These are phyloP conservation scores for Endocalyx cinctus DNA, from an alignment of 2,329 filamentous ascomycete species.

Conservation along the genomic window DNA sequence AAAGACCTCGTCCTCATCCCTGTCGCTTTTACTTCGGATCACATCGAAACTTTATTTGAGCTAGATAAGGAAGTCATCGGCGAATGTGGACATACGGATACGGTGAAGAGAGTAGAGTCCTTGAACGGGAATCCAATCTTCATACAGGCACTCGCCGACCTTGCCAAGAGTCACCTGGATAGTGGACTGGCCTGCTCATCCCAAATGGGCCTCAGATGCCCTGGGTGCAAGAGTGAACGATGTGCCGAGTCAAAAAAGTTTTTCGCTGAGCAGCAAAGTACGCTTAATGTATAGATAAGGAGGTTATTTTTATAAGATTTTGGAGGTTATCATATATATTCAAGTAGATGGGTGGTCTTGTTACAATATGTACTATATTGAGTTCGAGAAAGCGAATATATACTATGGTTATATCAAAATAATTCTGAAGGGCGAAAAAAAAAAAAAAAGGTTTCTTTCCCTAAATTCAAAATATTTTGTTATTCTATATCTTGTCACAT, in stretches of 20 bases:
- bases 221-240: slow-evolving; percentile 84
- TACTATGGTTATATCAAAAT: too few species aligned
- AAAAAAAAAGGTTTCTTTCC: too few species aligned
- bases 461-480: too few species aligned
- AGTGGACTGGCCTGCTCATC: slow-evolving; percentile 64
- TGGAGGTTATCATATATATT: too few species aligned
- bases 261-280: slow-evolving; percentile 40
- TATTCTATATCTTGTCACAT: too few species aligned
- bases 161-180: slow-evolving; percentile 75
- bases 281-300: slow-evolving; percentile 20
- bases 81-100: slow-evolving; percentile 71
- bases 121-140: slow-evolving; percentile 89
- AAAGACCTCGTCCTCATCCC: slow-evolving; percentile 88
- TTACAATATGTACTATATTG: too few species aligned
- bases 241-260: slow-evolving; percentile 75
- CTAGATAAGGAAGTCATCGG: slow-evolving; percentile 93
- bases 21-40: slow-evolving; percentile 97
- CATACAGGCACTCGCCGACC: slow-evolving; percentile 81
- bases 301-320: too few species aligned
- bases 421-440: too few species aligned
- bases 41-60: slow-evolving; percentile 96
- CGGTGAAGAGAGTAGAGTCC: slow-evolving; percentile 85
- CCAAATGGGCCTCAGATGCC: slow-evolving; percentile 89
- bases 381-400: too few species aligned
- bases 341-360: too few species aligned